phyloP scores from a whole-genome alignment of 805 yeast species.

The Starmerella potacharoeniae region DNA sequence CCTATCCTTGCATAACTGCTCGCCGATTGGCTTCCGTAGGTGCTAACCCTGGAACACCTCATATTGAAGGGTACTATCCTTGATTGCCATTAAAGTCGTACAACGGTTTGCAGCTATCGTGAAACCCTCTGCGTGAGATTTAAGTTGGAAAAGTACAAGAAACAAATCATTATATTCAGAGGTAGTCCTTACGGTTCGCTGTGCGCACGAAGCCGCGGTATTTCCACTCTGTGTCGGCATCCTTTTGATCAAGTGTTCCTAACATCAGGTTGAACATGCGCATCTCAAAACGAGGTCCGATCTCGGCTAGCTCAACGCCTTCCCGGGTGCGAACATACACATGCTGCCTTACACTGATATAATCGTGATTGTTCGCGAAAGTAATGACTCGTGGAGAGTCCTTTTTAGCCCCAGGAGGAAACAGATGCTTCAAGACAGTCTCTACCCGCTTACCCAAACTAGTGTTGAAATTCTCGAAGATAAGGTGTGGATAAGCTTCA shows the following conservation, averaged over 20 bases:
- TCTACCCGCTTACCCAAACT: conserved; percentile 73
- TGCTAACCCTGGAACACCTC: not conserved
- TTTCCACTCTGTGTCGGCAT: conserved; percentile 98
- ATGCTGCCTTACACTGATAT: conserved; percentile 89
- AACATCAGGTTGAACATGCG: conserved; percentile 73
- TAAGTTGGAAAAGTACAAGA: not conserved
- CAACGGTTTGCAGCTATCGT: no score
- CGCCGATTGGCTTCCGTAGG: not conserved
- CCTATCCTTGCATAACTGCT: conserved; percentile 6
- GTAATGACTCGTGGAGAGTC: conserved; percentile 87
- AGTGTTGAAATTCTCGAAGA: conserved; percentile 80
- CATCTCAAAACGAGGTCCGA: conserved; percentile 99
- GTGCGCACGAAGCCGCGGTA: conserved; percentile 86
- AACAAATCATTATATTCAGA: conserved; percentile 28
- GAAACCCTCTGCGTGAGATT: no score
- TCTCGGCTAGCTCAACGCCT: conserved; percentile 82
- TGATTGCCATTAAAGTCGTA: not conserved
- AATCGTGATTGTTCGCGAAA: conserved; percentile 82
- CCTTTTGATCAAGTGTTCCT: conserved; percentile 89
- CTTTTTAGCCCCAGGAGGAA: conserved; percentile 93
- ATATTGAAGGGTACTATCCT: not conserved
- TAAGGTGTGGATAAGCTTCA: conserved; percentile 87
- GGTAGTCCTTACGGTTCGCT: conserved; percentile 86
- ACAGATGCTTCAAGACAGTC: conserved; percentile 70
- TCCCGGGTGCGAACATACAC: conserved; percentile 83